phyloP scores from a whole-genome alignment of 148 eudicot species.

The Chenopodium suecicum region DNA sequence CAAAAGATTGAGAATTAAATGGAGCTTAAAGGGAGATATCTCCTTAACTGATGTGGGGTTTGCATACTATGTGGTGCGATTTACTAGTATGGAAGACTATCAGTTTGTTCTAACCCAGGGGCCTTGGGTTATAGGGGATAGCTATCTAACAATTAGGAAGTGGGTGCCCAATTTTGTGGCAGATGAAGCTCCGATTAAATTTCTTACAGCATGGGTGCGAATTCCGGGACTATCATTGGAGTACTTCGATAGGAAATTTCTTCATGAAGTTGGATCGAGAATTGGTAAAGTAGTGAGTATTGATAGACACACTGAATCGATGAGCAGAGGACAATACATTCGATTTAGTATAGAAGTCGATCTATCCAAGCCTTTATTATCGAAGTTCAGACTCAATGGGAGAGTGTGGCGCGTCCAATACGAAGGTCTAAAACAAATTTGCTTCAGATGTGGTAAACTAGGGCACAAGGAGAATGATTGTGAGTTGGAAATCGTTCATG shows the following conservation, averaged over 20 bases:
- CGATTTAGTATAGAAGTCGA: neutral
- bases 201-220: neutral
- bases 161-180: neutral
- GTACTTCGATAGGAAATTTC: neutral
- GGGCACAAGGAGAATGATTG: neutral
- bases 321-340: neutral
- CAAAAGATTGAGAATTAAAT: neutral
- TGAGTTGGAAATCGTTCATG: neutral
- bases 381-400: neutral
- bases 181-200: neutral
- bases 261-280: neutral
- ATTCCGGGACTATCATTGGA: neutral
- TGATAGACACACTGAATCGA: neutral
- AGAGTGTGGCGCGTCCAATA: neutral
- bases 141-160: neutral
- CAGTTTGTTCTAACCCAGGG: neutral
- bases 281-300: neutral
- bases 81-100: neutral
- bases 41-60: neutral
- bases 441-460: neutral
- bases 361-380: neutral
- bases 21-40: neutral
- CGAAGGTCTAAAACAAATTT: neutral
- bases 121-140: neutral
- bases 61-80: neutral